phyloP scores from a whole-genome alignment of 768 basidiomycete genomes.

The Suillus placidus region DNA sequence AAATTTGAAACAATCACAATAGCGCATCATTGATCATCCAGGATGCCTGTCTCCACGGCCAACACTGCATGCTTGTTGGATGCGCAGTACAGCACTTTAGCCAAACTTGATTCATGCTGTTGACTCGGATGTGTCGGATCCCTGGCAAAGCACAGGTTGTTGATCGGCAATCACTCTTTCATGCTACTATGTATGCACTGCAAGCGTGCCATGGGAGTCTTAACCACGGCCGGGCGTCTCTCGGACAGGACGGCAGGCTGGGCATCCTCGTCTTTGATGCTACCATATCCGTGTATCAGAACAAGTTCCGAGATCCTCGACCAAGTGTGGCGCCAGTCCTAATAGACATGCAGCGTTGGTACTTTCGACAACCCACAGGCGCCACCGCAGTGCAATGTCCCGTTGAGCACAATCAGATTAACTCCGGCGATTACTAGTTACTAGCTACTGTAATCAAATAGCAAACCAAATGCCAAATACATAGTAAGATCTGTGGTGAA shows the following conservation, averaged over 20 bases:
- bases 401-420: neutral
- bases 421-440: neutral
- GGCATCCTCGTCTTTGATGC: neutral
- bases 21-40: neutral
- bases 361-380: neutral
- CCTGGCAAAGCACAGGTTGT: neutral
- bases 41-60: neutral
- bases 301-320: neutral
- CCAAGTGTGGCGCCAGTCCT: neutral
- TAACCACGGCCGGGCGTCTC: neutral
- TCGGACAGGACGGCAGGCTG: neutral
- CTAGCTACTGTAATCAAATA: conserved; percentile 5
- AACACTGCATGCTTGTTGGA: neutral
- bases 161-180: neutral
- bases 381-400: neutral
- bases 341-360: neutral
- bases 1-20: neutral
- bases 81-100: conserved; percentile 7
- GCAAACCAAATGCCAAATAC: conserved; percentile 5
- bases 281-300: neutral
- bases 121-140: neutral
- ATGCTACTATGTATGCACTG: neutral
- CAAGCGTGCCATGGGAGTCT: neutral
- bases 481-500: conserved; percentile 3
- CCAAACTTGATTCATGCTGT: neutral